Evolutionary conservation across 2,329 filamentous ascomycete species (phyloP).

Genomic region (Epichloe festucae): DNA sequence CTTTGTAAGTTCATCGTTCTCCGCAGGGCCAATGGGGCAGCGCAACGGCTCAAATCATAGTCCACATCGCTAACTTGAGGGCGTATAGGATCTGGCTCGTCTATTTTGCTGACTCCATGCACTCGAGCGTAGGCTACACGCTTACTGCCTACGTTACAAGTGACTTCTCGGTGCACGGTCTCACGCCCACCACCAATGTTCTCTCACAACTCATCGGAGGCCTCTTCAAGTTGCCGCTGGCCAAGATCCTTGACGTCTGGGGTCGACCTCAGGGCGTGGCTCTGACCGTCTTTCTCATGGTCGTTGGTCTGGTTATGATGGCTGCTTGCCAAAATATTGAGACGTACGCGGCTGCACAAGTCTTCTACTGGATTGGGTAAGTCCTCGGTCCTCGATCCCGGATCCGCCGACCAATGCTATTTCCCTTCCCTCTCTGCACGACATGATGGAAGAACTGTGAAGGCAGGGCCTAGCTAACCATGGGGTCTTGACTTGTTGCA

Average conservation of each 20-base stretch:
- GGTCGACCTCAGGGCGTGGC: conserved; percentile 48
- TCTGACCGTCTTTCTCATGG: conserved; percentile 35
- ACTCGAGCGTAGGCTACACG: conserved; percentile 1
- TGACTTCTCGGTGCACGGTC: conserved; percentile 37
- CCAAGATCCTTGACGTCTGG: conserved; percentile 51
- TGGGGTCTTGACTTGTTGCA: no score
- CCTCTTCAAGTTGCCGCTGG: conserved; percentile 47
- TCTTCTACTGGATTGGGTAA: conserved; percentile 45
- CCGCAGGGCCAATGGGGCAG: background rate
- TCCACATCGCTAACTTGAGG: conserved; percentile 17
- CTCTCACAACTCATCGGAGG: conserved; percentile 41
- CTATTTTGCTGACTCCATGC: conserved; percentile 4
- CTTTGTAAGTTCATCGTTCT: background rate
- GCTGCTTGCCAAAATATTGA: conserved; percentile 35
- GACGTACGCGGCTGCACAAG: conserved; percentile 38
- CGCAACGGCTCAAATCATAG: background rate
- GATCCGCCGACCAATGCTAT: no score
- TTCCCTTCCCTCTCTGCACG: no score
- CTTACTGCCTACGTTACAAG: conserved; percentile 15
- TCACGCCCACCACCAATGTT: conserved; percentile 39
- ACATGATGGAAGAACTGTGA: no score
- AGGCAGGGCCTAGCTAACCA: no score
- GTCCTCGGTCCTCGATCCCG: no score
- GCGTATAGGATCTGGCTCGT: conserved; percentile 3
- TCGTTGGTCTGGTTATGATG: conserved; percentile 43